Percentiles rank a stretch among this genome's conserved stretches.
Evolutionary conservation across 2,329 filamentous ascomycete species (phyloP).

Genomic region (Colletotrichum melonis): DNA sequence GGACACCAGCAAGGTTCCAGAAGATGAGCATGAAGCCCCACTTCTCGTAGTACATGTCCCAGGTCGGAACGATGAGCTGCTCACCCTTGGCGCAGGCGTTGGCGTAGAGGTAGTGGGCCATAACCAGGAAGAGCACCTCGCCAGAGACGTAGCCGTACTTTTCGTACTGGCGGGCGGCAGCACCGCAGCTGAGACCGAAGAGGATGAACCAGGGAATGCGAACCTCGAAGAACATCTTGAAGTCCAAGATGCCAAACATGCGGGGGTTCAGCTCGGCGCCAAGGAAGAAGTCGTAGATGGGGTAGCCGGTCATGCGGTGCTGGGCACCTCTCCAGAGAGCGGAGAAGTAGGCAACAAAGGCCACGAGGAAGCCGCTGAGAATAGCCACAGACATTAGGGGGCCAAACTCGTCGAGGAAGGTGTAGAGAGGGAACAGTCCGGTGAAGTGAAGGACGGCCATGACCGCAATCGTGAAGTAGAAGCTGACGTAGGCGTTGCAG

Average conservation of each 20-base stretch:
- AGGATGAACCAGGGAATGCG: conserved; percentile 93
- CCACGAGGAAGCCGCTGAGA: conserved; percentile 86
- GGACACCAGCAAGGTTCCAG: conserved; percentile 95
- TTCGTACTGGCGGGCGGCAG: conserved; percentile 86
- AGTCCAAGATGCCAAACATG: conserved; percentile 82
- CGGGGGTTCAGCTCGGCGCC: conserved; percentile 90
- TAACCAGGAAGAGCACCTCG: conserved; percentile 85
- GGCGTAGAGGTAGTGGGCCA: conserved; percentile 93
- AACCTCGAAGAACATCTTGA: conserved; percentile 98
- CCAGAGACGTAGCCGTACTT: conserved; percentile 85
- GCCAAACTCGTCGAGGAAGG: conserved; percentile 94
- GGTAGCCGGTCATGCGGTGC: conserved; percentile 91
- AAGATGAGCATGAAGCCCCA: conserved; percentile 98
- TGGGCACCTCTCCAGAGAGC: conserved; percentile 82
- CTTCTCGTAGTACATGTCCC: conserved; percentile 98
- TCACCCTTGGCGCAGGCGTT: conserved; percentile 94
- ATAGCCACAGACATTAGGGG: conserved; percentile 94
- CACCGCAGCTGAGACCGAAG: conserved; percentile 79
- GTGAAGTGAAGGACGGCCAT: conserved; percentile 81
- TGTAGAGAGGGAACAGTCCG: conserved; percentile 89
- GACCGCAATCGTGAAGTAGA: conserved; percentile 85
- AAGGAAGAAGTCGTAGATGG: conserved; percentile 94
- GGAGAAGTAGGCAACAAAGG: conserved; percentile 87
- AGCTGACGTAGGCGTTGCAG: conserved; percentile 89
- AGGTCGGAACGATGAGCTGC: conserved; percentile 89